Conservation (phyloP, 768 basidiomycete species). For the Kwoniella pini region DNA sequence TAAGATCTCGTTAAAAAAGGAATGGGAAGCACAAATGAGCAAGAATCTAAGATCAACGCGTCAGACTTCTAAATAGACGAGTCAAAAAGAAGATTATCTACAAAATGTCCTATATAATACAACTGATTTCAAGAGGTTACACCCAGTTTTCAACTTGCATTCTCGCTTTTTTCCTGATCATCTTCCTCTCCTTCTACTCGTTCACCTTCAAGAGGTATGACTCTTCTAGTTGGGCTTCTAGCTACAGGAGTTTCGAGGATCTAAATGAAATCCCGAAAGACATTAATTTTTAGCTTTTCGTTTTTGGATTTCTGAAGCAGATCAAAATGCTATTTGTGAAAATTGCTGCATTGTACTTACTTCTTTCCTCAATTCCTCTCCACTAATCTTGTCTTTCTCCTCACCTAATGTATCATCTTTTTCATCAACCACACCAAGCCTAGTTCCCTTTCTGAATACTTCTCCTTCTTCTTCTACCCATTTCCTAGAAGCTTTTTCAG, state of each 20-base stretch:
- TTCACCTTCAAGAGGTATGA: conserved; percentile 31
- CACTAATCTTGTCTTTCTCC: conserved; percentile 62
- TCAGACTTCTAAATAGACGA: no score
- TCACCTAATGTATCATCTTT: conserved; percentile 62
- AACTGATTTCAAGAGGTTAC: no score
- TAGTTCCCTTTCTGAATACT: conserved; percentile 86
- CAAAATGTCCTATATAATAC: no score
- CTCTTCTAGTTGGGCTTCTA: conserved; percentile 38
- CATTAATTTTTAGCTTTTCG: no score
- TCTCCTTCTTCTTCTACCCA: conserved; percentile 96
- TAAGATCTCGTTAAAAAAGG: no score
- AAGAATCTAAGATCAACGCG: no score
- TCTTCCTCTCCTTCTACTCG: background rate
- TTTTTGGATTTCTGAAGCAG: no score
- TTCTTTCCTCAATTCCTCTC: conserved; percentile 75
- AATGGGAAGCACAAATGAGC: no score
- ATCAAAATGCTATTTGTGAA: background rate
- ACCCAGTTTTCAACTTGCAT: background rate
- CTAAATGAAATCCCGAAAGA: conserved; percentile 21
- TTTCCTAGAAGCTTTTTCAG: conserved; percentile 52
- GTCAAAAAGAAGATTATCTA: no score
- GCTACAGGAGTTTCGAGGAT: conserved; percentile 46
- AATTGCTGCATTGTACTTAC: conserved; percentile 40
- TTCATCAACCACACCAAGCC: conserved; percentile 71
- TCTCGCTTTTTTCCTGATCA: background rate